These are phyloP conservation scores for Pythium utonaiense DNA, from an alignment of 352 stramenopile genomes.

Conservation along the genomic window DNA sequence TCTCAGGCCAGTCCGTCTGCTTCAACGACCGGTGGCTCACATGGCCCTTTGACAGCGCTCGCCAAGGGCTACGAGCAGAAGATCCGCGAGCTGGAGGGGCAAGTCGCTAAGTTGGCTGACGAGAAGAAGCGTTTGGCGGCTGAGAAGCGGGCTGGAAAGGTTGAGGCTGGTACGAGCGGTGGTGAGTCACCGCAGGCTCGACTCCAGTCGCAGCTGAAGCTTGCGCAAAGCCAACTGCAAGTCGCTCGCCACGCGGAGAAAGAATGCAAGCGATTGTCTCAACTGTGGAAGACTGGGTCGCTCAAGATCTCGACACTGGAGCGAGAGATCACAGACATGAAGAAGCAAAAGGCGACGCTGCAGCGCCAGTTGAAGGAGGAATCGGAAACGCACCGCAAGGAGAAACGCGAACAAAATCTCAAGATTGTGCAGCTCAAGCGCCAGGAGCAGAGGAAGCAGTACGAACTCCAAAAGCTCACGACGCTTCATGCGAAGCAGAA, in stretches of 20 bases:
- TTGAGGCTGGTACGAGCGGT: neutral
- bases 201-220: conserved; percentile 27
- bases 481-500: conserved; percentile 40
- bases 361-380: conserved; percentile 39
- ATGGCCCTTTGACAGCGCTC: conserved; percentile 33
- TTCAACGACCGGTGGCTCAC: neutral
- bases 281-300: conserved; percentile 31
- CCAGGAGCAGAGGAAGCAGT: conserved; percentile 54
- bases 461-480: conserved; percentile 49
- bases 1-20: neutral
- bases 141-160: conserved; percentile 13
- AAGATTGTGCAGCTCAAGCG: conserved; percentile 54
- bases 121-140: conserved; percentile 32
- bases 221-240: conserved; percentile 28
- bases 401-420: conserved; percentile 37
- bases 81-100: conserved; percentile 33
- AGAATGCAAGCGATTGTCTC: conserved; percentile 35
- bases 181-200: conserved; percentile 3
- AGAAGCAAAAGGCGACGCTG: conserved; percentile 38
- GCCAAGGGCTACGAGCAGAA: conserved; percentile 37
- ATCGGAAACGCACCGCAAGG: conserved; percentile 37
- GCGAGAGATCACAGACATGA: conserved; percentile 43
- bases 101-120: conserved; percentile 22
- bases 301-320: conserved; percentile 52
- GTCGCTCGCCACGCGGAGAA: conserved; percentile 33